These are phyloP conservation scores for Phalaenopsis aphrodite DNA, from an alignment of 106 monocot species.

Conservation along the genomic window DNA sequence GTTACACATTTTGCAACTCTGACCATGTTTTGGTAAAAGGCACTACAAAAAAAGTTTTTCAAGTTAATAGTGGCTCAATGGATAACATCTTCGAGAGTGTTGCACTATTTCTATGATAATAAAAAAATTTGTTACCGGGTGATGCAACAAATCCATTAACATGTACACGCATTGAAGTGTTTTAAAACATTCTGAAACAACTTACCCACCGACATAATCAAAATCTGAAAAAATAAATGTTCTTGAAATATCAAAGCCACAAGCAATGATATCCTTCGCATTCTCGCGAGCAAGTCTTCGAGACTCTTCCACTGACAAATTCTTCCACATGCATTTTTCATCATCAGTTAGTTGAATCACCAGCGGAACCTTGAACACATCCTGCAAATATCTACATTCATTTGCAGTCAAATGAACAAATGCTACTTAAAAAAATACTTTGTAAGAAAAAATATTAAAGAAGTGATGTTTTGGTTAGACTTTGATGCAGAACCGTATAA, in stretches of 20 bases:
- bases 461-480: neutral
- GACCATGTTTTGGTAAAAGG: constrained; percentile 95
- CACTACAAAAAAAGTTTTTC: constrained; percentile 34
- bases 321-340: constrained; percentile 98
- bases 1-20: constrained; percentile 95
- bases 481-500: no score
- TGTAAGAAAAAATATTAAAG: neutral
- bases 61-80: neutral
- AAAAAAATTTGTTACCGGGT: neutral
- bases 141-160: neutral
- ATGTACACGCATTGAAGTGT: neutral
- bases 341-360: constrained; percentile 98
- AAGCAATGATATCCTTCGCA: constrained; percentile 97
- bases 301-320: constrained; percentile 75
- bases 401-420: neutral
- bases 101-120: neutral
- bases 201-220: constrained; percentile 93
- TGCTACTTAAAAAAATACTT: neutral
- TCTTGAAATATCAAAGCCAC: constrained; percentile 89
- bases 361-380: constrained; percentile 96
- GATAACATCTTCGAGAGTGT: neutral
- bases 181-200: neutral
- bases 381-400: constrained; percentile 85
- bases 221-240: constrained; percentile 98
- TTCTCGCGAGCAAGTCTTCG: constrained; percentile 94